Base-by-base conservation (phyloP, 2,329 filamentous ascomycete genomes). In the Pseudopyricularia javanii region DNA sequence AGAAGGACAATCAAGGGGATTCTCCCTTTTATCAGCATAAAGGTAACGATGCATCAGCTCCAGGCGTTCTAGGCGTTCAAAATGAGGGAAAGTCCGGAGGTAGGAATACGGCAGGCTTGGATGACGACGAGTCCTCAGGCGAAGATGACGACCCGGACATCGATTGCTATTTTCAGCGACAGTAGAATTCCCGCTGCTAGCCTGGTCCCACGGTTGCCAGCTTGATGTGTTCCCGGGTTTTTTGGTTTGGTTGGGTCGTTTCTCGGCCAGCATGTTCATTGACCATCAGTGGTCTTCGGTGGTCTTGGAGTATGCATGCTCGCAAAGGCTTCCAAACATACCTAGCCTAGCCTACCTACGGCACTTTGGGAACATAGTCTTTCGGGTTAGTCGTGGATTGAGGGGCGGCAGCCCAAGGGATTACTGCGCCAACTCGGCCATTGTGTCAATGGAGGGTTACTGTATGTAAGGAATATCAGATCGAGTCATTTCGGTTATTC, bases 121-220 rank as follows among this genome's bases (percentile, higher is more conserved):
- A 70, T 57, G 71, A 73, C 56, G 64, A 63, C 61, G 50, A 32
- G 30, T 76, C 78, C 67, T 70, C 69, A 65, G 78, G 75, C 63
- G 82, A 86, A 63, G 83, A 85, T 55, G 74, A 78, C 64, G 80
- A 83, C 54, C 80, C 86, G 60, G 82, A 86, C 61, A 80, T 78
- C 74, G 72, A 72, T 62, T 61, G 28, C 58, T 70, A 73, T 65
- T 74, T 75, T 76, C 77, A 74, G 75, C 76, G 76, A 77, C 78
- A 79, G 50, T 52, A 52, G 40, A 34, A 37, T 52, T 77, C 78
- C 80, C 79, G n/a, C 81, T 83, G 76, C 79, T 75, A 20, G 71
- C 72, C 77, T 82, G 76, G 74, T 79, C 76, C 76, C 79, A 70
- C 66, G 62, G 33, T 51, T 51, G 12, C 15, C 37, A 24, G 9